Base-by-base conservation (phyloP, 2,329 filamentous ascomycete genomes). In the Teratosphaeria nubilosa region DNA sequence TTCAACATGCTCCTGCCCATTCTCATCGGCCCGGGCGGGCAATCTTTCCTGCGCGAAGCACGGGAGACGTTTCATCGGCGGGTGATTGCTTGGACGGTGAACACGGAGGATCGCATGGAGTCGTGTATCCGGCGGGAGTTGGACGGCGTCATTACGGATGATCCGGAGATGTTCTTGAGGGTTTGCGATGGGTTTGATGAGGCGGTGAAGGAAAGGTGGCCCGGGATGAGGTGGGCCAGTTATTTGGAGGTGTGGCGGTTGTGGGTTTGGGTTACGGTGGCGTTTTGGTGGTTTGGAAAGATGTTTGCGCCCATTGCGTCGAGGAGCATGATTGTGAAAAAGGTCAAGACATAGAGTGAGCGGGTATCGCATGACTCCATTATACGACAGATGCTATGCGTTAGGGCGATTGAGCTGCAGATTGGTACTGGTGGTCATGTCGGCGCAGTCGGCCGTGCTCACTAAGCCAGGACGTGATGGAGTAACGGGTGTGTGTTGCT, bases 81-180 rank as follows among this genome's bases (percentile, higher is more conserved):
- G 3, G 76, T 96, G 4, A 86, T 87, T 66, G 81, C 84, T 0
- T 97, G 92, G 92, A 96, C 91, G 0, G 88, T 96, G 55, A 96
- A 97, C 70, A 81, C 87, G 14, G 81, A 83, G 62, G 77, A 79
- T 54, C 82, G 84, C 73, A 96, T 97, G 91, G 81, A 84, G 65
- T 96, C 90, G 90, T 81, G 84, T 62, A 83, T 95, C 34, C 73
- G 78, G 30, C 75, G 81, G 50, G 70, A 73, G 2, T 75, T 95
- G 1, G 88, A 95, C 65, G 91, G 89, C 0, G 86, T 96, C 4
- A 85, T 96, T 56, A 95, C 91, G 0, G 91, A 96, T 68, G 85
- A 96, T 64, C 88, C 89, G 1, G 81, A 81, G 68, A 73, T 81
- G 63, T 92, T 85, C 67, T 69, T 85, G 25, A 80, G 86, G 51